Base-by-base conservation (phyloP, 2,329 filamentous ascomycete genomes). In the Trichoderma afroharzianum region DNA sequence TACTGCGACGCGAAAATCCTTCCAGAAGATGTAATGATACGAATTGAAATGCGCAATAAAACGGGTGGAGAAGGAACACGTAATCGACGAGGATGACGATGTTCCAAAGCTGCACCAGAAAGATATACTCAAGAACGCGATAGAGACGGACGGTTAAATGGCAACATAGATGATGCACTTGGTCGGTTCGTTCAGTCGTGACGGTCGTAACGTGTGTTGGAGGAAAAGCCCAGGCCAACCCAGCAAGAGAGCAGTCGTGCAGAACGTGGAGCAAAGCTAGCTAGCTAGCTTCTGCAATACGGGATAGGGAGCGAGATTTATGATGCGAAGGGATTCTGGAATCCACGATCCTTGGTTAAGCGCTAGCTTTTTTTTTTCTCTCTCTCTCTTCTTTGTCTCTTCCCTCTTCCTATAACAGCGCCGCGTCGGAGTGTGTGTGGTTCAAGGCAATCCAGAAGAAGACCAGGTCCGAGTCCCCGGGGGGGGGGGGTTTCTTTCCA, bases 1-100 rank as follows among this genome's bases (percentile, higher is more conserved):
- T 75, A 75, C 71, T 74, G 71, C 73, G 73, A 73, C 70, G 64
- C 74, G 77, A 75, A 75, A 76, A 74, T 61, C 66, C 69, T 75
- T 73, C 68, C 68, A 28, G 15, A 57, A 58, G 11, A 57, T 24
- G 18, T 26, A 33, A 43, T 32, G 24, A 53, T 50, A 33, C 21
- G 32, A 61, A 47, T 62, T 30, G 21, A 32, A 36, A 43, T 63
- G 68, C 33, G 66, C 50, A 63, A 64, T 59, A 67, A 71, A 73
- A 73, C 33, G 55, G 55, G 39, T 30, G 66, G 66, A 55, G 68
- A 63, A 57, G 59, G 39, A 63, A 63, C 58, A 63, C 58, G 58
- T 70, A 53, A 63, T 70, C 58, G 50, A 30, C 2, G 59, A 18
- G 2, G 68, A 70, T 26, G 59, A 63, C 58, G 68, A 58, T 28